phyloP scores from a whole-genome alignment of 441 rosid species.

The Omphalea diandra region DNA sequence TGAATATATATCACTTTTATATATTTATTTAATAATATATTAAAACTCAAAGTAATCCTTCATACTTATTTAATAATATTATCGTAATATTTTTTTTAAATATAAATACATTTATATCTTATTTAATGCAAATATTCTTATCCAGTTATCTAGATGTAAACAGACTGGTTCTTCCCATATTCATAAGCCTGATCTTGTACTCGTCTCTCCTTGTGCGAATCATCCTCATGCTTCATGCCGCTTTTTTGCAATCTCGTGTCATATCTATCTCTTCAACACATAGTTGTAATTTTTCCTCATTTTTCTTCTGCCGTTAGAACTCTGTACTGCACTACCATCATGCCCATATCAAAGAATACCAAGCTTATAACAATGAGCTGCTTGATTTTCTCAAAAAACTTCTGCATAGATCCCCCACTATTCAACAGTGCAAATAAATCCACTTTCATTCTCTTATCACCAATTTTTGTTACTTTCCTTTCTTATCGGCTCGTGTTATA shows the following conservation, averaged over 20 bases:
- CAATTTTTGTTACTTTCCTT: conserved; percentile 35
- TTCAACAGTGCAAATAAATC: conserved; percentile 39
- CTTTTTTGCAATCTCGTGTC: not conserved
- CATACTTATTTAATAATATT: no score
- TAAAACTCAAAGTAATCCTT: no score
- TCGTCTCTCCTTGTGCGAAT: no score
- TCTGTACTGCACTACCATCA: conserved; percentile 6
- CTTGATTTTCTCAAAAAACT: conserved; percentile 34
- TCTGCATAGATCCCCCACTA: conserved; percentile 39
- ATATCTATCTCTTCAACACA: not conserved
- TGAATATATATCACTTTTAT: no score
- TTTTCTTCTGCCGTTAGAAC: conserved; percentile 11
- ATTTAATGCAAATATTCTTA: no score
- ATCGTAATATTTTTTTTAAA: no score
- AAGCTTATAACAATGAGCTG: conserved; percentile 21
- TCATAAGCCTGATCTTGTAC: no score
- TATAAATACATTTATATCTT: no score
- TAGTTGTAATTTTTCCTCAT: conserved; percentile 18
- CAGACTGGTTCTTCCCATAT: no score
- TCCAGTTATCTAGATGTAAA: no score
- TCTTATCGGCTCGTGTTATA: conserved; percentile 50
- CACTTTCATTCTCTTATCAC: conserved; percentile 43
- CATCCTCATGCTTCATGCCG: conserved; percentile 22
- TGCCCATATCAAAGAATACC: conserved; percentile 6
- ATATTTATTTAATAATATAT: no score